phyloP scores from a whole-genome alignment of 352 stramenopile species.

The Globisporangium echinulatum region DNA sequence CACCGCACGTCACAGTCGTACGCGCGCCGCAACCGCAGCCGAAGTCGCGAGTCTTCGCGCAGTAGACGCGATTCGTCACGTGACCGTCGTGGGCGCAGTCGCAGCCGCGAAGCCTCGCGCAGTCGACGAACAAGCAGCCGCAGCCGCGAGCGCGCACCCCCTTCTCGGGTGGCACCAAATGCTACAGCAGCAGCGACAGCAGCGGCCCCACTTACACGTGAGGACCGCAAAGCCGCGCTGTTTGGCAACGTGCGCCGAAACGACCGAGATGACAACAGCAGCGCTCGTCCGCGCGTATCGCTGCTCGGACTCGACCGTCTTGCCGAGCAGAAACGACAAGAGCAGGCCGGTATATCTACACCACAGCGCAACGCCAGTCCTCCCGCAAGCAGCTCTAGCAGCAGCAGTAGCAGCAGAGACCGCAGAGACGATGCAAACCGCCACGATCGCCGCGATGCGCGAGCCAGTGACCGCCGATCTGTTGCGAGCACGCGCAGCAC shows the following conservation, averaged over 20 bases:
- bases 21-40: slow-evolving; percentile 15
- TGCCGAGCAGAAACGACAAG: slow-evolving; percentile 47
- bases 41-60: slow-evolving; percentile 13
- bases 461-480: slow-evolving; percentile 3
- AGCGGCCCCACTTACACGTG: slow-evolving; percentile 2
- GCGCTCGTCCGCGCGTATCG: slow-evolving; percentile 17
- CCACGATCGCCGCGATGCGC: background rate
- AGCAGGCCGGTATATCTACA: background rate
- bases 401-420: background rate
- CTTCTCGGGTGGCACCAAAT: background rate
- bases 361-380: background rate
- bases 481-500: slow-evolving; percentile 14
- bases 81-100: background rate
- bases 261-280: background rate
- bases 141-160: background rate
- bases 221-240: slow-evolving; percentile 16
- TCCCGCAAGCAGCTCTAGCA: background rate
- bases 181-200: background rate
- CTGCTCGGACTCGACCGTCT: slow-evolving; percentile 55
- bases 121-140: slow-evolving; percentile 3
- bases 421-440: background rate
- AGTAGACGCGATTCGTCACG: slow-evolving; percentile 10
- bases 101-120: slow-evolving; percentile 6
- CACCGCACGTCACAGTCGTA: background rate
- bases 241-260: slow-evolving; percentile 18